Base-by-base conservation (phyloP, 2,329 filamentous ascomycete species). In the Trichoderma gracile region DNA sequence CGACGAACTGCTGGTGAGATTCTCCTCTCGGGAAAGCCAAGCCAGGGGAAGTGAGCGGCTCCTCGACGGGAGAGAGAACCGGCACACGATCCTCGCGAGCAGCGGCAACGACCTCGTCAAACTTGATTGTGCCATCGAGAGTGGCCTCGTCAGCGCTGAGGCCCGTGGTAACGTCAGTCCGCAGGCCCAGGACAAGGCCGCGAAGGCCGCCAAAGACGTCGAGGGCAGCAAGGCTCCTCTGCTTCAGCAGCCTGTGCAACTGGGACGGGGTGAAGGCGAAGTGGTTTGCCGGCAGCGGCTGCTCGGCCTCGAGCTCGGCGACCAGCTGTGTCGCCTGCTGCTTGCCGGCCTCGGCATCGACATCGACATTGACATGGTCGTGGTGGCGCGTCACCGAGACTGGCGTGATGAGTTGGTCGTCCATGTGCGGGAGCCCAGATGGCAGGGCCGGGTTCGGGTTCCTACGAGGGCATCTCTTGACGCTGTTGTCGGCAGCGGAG, bases 261-360 rank as follows among this genome's bases (percentile, higher is more conserved):
- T 86, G 83, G 4, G 78, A 78, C 1, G 83, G 81, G 0, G 80
- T 79, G 65, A 85, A 86, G 14, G 82, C 83, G 66, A 86, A 86
- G 7, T 76, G 78, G 69, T 82, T 84, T 63, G 68, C 68, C 12
- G 71, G 67, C 19, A 71, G 59, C 38, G 71, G 72, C 5, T 67
- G 56, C 27, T 74, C 70, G 21, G 73, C 67, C 56, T 65, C 67
- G 46, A 77, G 65, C 63, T 76, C 73, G 63, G 67, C 49, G 7
- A 66, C 59, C 15, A 66, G 49, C 23, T 46, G 59, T 21, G 58
- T 54, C 25, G 45, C 57, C 45, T 50, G 49, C 46, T 53, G 49
- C 46, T 53, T 58, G n/a, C 17, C 50, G 25, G 50, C 57, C 17
- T 62, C 64, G 47, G 53, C 53, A 38, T 38, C 33, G 33, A 30